Conservation (phyloP, 2,329 filamentous ascomycete species). For the Acephala macrosclerotiorum region DNA sequence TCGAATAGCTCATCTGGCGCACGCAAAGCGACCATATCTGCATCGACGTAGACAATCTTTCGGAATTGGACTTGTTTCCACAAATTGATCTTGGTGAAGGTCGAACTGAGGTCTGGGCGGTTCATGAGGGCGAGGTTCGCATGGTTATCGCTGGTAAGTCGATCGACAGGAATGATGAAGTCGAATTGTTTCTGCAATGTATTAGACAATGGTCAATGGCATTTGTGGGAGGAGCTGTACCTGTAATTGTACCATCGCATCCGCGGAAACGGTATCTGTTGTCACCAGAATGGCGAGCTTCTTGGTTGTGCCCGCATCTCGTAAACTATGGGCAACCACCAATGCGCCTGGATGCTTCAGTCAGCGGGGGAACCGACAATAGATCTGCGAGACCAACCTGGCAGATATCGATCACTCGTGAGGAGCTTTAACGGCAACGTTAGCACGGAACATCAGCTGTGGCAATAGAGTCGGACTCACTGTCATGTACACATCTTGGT, state of each 20-base stretch:
- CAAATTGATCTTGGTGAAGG: slow-evolving; percentile 95
- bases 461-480: slow-evolving; percentile 46
- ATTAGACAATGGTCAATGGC: slow-evolving; percentile 24
- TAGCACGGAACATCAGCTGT: slow-evolving; percentile 28
- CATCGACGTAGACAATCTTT: slow-evolving; percentile 93
- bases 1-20: slow-evolving; percentile 93
- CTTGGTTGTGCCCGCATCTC: slow-evolving; percentile 86
- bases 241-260: slow-evolving; percentile 80
- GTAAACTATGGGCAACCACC: slow-evolving; percentile 91
- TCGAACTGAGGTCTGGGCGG: slow-evolving; percentile 85
- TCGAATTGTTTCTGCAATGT: slow-evolving; percentile 77
- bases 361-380: slow-evolving; percentile 27
- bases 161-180: slow-evolving; percentile 83
- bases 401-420: slow-evolving; percentile 89
- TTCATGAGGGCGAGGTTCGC: slow-evolving; percentile 92
- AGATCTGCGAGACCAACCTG: slow-evolving; percentile 65
- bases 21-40: slow-evolving; percentile 88
- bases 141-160: slow-evolving; percentile 77
- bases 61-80: slow-evolving; percentile 92
- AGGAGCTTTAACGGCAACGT: slow-evolving; percentile 70
- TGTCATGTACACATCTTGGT: slow-evolving; percentile 71
- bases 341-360: slow-evolving; percentile 72
- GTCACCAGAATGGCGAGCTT: slow-evolving; percentile 88
- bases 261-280: slow-evolving; percentile 76
- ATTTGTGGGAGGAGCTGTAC: slow-evolving; percentile 52